phyloP scores from a whole-genome alignment of 2,329 filamentous ascomycete species.

The Torrubiellomyces zombiae region DNA sequence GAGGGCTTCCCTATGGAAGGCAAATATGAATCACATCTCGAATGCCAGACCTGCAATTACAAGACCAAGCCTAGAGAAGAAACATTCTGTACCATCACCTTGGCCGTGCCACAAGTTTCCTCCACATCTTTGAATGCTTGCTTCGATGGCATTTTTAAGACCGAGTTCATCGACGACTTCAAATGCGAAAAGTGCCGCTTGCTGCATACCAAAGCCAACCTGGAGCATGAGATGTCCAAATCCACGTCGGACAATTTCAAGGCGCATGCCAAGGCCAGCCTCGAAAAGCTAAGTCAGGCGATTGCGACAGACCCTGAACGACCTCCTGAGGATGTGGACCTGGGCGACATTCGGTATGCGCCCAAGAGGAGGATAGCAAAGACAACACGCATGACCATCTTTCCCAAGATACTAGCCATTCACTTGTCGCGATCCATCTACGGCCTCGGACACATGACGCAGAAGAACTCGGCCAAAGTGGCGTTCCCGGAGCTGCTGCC shows the following conservation, averaged over 20 bases:
- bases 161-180: constrained; percentile 92
- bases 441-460: constrained; percentile 56
- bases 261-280: constrained; percentile 35
- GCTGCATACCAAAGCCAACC: constrained; percentile 54
- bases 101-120: constrained; percentile 73
- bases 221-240: constrained; percentile 41
- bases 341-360: constrained; percentile 59
- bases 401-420: constrained; percentile 79
- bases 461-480: constrained; percentile 91
- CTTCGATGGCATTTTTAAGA: constrained; percentile 87
- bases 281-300: constrained; percentile 49
- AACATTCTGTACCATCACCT: constrained; percentile 78
- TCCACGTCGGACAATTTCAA: constrained; percentile 35
- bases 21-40: constrained; percentile 81
- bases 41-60: constrained; percentile 81
- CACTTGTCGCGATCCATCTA: constrained; percentile 91
- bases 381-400: constrained; percentile 71
- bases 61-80: constrained; percentile 71
- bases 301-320: constrained; percentile 71
- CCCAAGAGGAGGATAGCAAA: constrained; percentile 75
- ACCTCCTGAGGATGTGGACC: constrained; percentile 50
- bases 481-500: constrained; percentile 76
- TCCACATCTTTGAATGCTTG: constrained; percentile 73
- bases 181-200: constrained; percentile 86
- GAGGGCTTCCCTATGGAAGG: constrained; percentile 86